Conservation (phyloP, 1,284 basidiomycete species). For the Sporisorium iseilematis-ciliati region DNA sequence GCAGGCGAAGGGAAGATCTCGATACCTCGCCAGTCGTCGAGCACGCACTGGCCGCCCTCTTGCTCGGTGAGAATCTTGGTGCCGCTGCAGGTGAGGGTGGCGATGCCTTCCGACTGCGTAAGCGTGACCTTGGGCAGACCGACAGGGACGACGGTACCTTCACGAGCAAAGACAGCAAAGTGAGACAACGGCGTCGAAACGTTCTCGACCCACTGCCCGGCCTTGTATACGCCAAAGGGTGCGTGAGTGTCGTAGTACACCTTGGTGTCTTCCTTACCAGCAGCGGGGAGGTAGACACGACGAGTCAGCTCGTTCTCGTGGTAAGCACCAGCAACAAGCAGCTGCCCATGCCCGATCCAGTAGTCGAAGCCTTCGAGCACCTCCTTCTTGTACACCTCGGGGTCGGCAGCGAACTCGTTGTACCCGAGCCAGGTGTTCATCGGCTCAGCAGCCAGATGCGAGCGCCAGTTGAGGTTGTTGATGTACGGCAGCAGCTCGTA, state of each 20-base stretch:
- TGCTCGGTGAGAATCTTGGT: slow-evolving; percentile 67
- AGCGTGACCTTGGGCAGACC: slow-evolving; percentile 71
- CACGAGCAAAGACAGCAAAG: slow-evolving; percentile 71
- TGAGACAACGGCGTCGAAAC: slow-evolving; percentile 71
- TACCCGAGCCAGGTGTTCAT: slow-evolving; percentile 71
- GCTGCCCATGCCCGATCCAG: slow-evolving; percentile 71
- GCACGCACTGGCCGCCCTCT: slow-evolving; percentile 70
- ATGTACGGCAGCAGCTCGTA: slow-evolving; percentile 71
- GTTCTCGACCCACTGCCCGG: slow-evolving; percentile 53
- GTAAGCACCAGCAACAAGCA: slow-evolving; percentile 70
- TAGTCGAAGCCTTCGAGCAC: slow-evolving; percentile 71
- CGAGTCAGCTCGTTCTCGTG: slow-evolving; percentile 67
- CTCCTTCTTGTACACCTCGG: slow-evolving; percentile 68
- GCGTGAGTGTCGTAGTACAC: slow-evolving; percentile 49
- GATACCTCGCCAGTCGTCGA: slow-evolving; percentile 71
- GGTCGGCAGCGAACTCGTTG: slow-evolving; percentile 70
- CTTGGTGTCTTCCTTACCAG: slow-evolving; percentile 51
- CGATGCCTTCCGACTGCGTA: slow-evolving; percentile 62
- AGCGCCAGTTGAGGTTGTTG: slow-evolving; percentile 71
- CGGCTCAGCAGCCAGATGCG: slow-evolving; percentile 69
- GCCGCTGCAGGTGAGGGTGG: slow-evolving; percentile 69
- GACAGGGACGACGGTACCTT: slow-evolving; percentile 71
- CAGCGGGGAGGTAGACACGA: slow-evolving; percentile 70
- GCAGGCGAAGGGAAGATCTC: slow-evolving; percentile 70
- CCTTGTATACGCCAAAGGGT: slow-evolving; percentile 25